These are phyloP conservation scores for Backusella morwellensis DNA, from an alignment of 192 early-diverging fungal genomes.

Conservation along the genomic window DNA sequence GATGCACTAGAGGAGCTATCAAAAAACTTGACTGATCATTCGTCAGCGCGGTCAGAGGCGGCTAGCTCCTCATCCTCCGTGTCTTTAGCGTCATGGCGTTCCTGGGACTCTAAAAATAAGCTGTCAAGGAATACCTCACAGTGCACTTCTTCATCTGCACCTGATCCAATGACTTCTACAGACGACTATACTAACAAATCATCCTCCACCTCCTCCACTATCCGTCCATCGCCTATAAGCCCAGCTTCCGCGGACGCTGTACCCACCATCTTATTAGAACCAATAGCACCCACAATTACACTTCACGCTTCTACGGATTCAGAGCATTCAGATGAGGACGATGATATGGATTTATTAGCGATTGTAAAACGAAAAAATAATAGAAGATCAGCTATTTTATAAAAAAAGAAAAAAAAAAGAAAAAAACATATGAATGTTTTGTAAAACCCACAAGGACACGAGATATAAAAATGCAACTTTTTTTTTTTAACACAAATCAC, in stretches of 20 bases:
- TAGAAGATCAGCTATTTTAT: background rate
- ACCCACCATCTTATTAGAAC: background rate
- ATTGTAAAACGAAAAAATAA: constrained; percentile 12
- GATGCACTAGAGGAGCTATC: background rate
- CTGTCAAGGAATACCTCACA: constrained; percentile 29
- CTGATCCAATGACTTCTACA: background rate
- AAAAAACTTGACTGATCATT: background rate
- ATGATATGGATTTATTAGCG: constrained; percentile 6
- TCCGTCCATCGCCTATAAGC: background rate
- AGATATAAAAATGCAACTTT: background rate
- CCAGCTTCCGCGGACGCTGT: background rate
- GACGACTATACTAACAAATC: background rate
- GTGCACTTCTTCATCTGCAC: constrained; percentile 14
- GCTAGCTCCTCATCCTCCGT: constrained; percentile 3
- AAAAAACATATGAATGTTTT: background rate
- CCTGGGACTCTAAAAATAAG: constrained; percentile 17
- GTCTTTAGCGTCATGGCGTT: constrained; percentile 13
- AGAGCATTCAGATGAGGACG: background rate
- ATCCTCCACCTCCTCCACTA: background rate
- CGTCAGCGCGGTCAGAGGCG: constrained; percentile 12
- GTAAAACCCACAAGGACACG: background rate
- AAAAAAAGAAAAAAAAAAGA: background rate
- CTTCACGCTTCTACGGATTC: background rate
- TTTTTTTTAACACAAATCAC: background rate
- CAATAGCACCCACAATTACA: background rate